Evolutionary conservation across 2,329 filamentous ascomycete species (phyloP), one percentile per base, ranked within the genome.

Genomic region (Fusarium veterinarium): DNA sequence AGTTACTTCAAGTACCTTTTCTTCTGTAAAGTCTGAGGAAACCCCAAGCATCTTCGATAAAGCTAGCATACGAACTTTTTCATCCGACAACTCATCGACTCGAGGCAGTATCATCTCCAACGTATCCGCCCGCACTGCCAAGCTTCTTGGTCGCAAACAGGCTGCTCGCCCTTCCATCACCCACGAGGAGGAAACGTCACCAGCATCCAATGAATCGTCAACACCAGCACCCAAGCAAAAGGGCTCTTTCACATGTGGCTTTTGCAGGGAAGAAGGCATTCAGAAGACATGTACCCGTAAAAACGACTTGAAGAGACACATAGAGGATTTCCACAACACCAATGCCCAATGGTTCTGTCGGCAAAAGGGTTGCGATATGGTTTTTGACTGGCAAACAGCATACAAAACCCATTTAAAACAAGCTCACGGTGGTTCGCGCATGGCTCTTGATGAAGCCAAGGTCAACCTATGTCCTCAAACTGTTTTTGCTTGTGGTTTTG

Each of bases 401-500:
- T 86, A 86, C 78, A 84, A 85, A 71, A 81, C 81, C 8, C 85
- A 86, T 68, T 76, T 86, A 48, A 86, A 86, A 71, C 80, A 81
- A 31, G 81, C 78, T 10, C 85, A 86, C 60, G 81, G 83, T 49
- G 83, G 83, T 30, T 82, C 81, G 5, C 79, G 82, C 20, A 82
- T 84, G 79, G 80, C 79, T 19, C 78, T 84, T 28, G 82, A 83
- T 60, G 82, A 84, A 40, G 83, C 82, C 72, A 84, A 82, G 72
- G 80, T 84, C 42, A 81, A 80, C 31, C 76, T 86, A 9, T 86
- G 84, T 64, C 82, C 83, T 3, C 85, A 86, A 70, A 82, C 84
- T 6, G 82, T 86, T 28, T 87, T 86, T 67, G 85, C 84, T 23
- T 87, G 85, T 68, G 85, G 85, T 16, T 86, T 86, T 62, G 81